Base-by-base conservation (phyloP, 2,329 filamentous ascomycete genomes). In the Monilinia fructigena region DNA sequence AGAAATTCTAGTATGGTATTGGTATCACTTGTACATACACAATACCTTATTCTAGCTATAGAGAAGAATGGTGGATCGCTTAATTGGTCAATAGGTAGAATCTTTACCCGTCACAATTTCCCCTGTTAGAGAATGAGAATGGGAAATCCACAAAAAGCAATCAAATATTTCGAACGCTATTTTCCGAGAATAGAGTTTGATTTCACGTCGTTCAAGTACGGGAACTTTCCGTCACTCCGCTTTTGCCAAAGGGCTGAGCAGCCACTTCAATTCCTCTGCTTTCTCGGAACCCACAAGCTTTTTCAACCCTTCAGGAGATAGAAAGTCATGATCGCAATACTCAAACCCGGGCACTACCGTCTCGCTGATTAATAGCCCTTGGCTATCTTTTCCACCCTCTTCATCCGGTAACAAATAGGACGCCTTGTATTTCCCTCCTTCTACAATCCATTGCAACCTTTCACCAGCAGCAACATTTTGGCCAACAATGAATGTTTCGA, bases 291-390 rank as follows among this genome's bases (percentile, higher is more conserved):
- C 80, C 1, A 90, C 75, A 40, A 90, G 70, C n/a, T 81, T 77
- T 52, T 76, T 74, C 70, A 89, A 78, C 16, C 78, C 78, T 56
- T 83, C 79, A 18, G 74, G 75, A 6, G 79, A 80, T 71, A 91
- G 79, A 71, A 91, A 91, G 73, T 89, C 86, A 75, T 90, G 86
- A 75, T 90, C 87, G 66, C 79, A 80, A 70, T 81, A 89, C 72
- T 89, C 87, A 72, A 90, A 90, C 0, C 88, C 88, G 0, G 88
- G 87, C 10, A 89, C 81, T 1, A 89, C 87, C 0, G 86, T 89
- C 79, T 91, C 87, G 58, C 83, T 86, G 67, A 91, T 89, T 77
- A 91, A 78, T 71, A 89, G 75, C 0, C 85, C 80, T 48, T 77
- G 79, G 48, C 76, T 78, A 35, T 70, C 73, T 5, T 74, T 72